A percentile compares a stretch with the other conserved stretches of the same genome.
Evolutionary conservation across 768 basidiomycete genomes (phyloP).

Genomic region (Cytidiella melzeri): DNA sequence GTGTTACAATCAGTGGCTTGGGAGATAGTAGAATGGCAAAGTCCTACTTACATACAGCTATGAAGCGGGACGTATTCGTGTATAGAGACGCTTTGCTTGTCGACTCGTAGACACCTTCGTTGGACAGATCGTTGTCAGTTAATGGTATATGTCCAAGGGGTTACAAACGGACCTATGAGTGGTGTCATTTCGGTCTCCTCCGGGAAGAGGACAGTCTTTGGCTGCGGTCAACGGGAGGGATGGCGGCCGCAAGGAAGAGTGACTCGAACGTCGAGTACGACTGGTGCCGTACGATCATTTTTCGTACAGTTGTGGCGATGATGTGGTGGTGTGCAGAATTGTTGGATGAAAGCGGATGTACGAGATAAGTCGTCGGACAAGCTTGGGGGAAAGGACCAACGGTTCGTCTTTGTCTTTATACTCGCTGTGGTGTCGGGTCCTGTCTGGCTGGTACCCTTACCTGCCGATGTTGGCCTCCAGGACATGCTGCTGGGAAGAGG

Average conservation of each 20-base stretch:
- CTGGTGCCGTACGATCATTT: background rate
- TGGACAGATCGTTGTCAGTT: background rate
- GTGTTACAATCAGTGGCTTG: background rate
- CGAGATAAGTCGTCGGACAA: no score
- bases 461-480: no score
- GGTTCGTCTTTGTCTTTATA: no score
- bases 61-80: background rate
- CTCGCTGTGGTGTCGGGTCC: no score
- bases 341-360: no score
- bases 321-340: no score
- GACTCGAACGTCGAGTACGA: constrained; percentile 1
- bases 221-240: background rate
- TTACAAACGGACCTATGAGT: background rate
- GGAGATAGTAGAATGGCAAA: background rate
- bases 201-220: background rate
- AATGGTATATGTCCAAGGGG: background rate
- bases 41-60: background rate
- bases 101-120: background rate
- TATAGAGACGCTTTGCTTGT: background rate
- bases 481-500: no score
- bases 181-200: background rate
- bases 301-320: background rate
- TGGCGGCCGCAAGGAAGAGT: constrained; percentile 11
- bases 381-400: no score
- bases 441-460: no score